Evolutionary conservation across 352 stramenopile genomes (phyloP).

Genomic region (Phytophthora podocarpi): DNA sequence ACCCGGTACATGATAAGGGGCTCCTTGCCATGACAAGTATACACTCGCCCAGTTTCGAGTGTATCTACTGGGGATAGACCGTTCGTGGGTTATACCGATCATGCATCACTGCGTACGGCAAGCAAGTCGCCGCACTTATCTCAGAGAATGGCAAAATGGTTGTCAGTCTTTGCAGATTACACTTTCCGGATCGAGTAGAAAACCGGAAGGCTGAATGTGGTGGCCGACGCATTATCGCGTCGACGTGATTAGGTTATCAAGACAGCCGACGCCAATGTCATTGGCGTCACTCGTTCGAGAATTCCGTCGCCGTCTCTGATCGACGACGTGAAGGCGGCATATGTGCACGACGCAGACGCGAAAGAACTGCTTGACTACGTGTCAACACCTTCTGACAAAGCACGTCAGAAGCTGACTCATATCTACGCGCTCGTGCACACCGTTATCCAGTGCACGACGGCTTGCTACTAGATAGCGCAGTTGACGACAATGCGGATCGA

Average conservation of each 20-base stretch:
- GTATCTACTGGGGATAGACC: not conserved
- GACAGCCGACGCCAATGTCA: not conserved
- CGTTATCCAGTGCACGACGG: no score
- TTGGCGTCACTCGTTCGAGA: no score
- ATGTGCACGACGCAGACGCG: no score
- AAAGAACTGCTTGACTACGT: no score
- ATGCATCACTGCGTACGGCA: not conserved
- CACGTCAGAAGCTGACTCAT: no score
- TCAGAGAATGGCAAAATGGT: not conserved
- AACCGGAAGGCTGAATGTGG: not conserved
- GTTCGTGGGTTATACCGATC: not conserved
- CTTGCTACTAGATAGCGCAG: no score
- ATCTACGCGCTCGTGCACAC: no score
- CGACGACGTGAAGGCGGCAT: not conserved
- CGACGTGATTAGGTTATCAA: not conserved
- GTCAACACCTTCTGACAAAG: no score
- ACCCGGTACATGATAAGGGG: no score
- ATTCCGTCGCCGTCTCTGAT: not conserved
- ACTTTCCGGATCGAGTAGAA: not conserved
- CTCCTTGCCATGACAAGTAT: constrained; percentile 7
- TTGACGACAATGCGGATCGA: no score
- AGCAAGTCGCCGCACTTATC: not conserved
- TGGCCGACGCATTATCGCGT: not conserved
- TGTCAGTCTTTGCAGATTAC: not conserved
- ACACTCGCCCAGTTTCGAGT: not conserved